A percentile compares a stretch with the other conserved stretches of the same genome.
Conservation (phyloP, 75 land plant genomes). For the Selaginella tamariscina region DNA sequence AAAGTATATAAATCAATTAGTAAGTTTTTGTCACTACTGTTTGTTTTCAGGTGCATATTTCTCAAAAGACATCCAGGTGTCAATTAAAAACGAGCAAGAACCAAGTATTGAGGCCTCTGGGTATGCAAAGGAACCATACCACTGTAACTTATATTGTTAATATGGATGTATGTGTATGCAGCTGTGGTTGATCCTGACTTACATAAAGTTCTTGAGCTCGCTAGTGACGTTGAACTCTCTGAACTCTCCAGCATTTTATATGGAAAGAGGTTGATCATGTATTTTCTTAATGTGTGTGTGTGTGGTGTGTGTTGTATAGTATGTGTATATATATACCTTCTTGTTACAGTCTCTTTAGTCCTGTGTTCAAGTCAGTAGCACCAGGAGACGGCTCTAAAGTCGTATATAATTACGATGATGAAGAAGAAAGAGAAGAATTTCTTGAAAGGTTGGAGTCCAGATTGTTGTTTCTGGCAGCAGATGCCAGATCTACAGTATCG, state of each 20-base stretch:
- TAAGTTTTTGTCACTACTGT: no score
- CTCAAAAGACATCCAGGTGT: no score
- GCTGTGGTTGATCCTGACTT: conserved; percentile 64
- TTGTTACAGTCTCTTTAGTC: conserved; percentile 75
- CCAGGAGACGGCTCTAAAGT: conserved; percentile 27
- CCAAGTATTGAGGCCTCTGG: no score
- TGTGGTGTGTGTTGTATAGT: not conserved
- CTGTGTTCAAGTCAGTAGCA: conserved; percentile 64
- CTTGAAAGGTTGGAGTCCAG: conserved; percentile 60
- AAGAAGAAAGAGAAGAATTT: conserved; percentile 53
- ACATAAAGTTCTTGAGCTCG: conserved; percentile 61
- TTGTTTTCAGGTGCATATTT: no score
- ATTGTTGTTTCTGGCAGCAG: conserved; percentile 84
- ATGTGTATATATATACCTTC: not conserved
- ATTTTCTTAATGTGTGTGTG: conserved; percentile 1
- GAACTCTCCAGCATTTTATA: conserved; percentile 63
- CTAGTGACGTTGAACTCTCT: conserved; percentile 64
- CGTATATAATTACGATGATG: conserved; percentile 27
- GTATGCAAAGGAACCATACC: no score
- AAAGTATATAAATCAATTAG: no score
- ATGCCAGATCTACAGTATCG: conserved; percentile 79
- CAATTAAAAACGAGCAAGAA: no score
- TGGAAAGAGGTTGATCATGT: conserved; percentile 52
- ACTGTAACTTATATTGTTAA: no score
- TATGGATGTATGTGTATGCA: conserved; percentile 15